Evolutionary conservation across 805 yeast genomes (phyloP).

Genomic region (Priceomyces castillae): DNA sequence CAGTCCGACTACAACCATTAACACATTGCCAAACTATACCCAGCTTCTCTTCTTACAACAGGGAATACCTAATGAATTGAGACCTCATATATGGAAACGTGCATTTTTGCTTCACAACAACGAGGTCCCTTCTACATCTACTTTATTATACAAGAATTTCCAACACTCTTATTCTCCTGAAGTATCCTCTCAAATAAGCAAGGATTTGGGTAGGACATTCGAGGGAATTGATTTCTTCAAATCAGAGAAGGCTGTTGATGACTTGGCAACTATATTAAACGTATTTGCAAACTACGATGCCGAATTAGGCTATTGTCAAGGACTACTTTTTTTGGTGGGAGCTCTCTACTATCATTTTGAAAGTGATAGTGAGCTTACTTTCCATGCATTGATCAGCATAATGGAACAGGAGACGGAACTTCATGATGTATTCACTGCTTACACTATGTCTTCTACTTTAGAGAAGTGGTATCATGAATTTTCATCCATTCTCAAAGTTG

Average conservation of each 20-base stretch:
- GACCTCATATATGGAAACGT: conserved; percentile 46
- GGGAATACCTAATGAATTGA: conserved; percentile 44
- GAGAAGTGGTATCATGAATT: conserved; percentile 53
- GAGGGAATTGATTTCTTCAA: conserved; percentile 52
- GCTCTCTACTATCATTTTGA: conserved; percentile 46
- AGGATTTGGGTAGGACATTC: conserved; percentile 61
- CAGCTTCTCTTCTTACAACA: conserved; percentile 41
- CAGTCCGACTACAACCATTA: conserved; percentile 43
- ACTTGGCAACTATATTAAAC: conserved; percentile 53
- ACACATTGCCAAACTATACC: conserved; percentile 48
- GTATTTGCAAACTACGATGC: conserved; percentile 63
- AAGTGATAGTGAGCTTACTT: conserved; percentile 36
- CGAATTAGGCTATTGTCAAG: conserved; percentile 70
- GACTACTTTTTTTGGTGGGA: conserved; percentile 61
- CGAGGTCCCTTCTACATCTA: conserved; percentile 33
- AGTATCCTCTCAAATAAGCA: conserved; percentile 44
- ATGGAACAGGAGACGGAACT: conserved; percentile 56
- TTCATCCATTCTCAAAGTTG: conserved; percentile 36
- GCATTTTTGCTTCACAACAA: conserved; percentile 29
- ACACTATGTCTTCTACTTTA: conserved; percentile 54
- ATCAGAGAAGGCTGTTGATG: conserved; percentile 39
- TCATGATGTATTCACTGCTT: conserved; percentile 48
- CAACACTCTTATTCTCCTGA: conserved; percentile 42
- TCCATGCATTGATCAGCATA: conserved; percentile 51
- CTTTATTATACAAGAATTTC: conserved; percentile 34